Conservation (phyloP, 352 stramenopile species). For the Phytopythium litorale region DNA sequence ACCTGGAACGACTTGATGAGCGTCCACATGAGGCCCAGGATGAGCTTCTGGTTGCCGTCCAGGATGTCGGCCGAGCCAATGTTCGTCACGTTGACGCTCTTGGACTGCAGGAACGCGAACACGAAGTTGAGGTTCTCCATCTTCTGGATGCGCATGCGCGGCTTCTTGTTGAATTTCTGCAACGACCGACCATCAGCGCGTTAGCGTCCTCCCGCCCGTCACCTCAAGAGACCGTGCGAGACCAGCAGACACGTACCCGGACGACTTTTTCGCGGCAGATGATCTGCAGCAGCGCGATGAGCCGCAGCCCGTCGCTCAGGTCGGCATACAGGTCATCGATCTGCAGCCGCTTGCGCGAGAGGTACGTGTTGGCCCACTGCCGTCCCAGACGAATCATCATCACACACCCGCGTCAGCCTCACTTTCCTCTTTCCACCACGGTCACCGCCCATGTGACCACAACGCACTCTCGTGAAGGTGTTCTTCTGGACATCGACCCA, state of each 20-base stretch:
- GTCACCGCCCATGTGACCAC: not conserved
- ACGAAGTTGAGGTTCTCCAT: constrained; percentile 92
- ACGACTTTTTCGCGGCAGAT: constrained; percentile 86
- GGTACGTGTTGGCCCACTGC: constrained; percentile 89
- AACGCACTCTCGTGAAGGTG: constrained; percentile 82
- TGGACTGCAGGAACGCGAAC: constrained; percentile 87
- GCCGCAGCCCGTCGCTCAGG: constrained; percentile 80
- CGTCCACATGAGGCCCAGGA: constrained; percentile 91
- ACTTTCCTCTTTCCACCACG: too few species aligned
- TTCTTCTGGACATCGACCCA: constrained; percentile 92
- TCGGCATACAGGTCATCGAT: constrained; percentile 91
- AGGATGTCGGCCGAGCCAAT: constrained; percentile 91
- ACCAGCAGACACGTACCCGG: constrained; percentile 37
- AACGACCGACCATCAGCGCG: not conserved
- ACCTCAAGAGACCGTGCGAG: not conserved
- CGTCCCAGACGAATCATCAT: not conserved
- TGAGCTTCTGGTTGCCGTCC: constrained; percentile 90
- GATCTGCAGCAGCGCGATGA: constrained; percentile 88
- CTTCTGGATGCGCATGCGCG: constrained; percentile 92
- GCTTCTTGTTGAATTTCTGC: constrained; percentile 91
- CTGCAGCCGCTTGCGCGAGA: constrained; percentile 83
- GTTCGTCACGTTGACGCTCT: constrained; percentile 89
- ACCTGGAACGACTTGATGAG: constrained; percentile 91
- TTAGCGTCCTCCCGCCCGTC: too few species aligned
- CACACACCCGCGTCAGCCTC: not conserved